Evolutionary conservation across 306 rosid species (phyloP).

Genomic region (Sindora glabra): DNA sequence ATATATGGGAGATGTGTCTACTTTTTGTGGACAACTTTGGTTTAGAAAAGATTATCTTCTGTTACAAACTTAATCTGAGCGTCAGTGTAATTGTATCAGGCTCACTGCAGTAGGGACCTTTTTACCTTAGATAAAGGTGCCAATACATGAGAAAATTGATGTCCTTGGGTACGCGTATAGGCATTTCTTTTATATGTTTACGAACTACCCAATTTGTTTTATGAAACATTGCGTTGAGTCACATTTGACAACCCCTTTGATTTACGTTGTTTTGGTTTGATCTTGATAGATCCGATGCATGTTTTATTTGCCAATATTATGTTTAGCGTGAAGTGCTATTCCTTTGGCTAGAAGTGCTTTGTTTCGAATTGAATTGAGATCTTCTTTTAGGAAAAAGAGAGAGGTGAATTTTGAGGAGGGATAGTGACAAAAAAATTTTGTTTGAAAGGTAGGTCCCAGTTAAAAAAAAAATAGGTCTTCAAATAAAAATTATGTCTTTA

Average conservation of each 20-base stretch:
- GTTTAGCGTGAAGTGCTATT: not conserved
- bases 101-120: constrained; percentile 15
- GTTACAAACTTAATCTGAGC: too few relatives aligned
- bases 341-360: too few relatives aligned
- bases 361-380: too few relatives aligned
- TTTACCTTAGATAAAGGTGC: constrained; percentile 18
- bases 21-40: constrained; percentile 9
- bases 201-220: constrained; percentile 11
- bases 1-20: constrained; percentile 3
- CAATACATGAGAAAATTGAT: constrained; percentile 30
- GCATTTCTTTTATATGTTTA: constrained; percentile 17
- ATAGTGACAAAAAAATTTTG: too few relatives aligned
- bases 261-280: not conserved
- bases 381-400: too few relatives aligned
- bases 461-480: too few relatives aligned
- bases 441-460: too few relatives aligned
- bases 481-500: too few relatives aligned
- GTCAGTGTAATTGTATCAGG: constrained; percentile 15
- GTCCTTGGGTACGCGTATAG: constrained; percentile 18
- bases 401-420: too few relatives aligned
- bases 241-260: not conserved
- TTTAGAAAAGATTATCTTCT: constrained; percentile 9
- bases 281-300: constrained; percentile 9
- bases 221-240: constrained; percentile 2
- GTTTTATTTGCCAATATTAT: not conserved